phyloP scores from a whole-genome alignment of 495 filamentous ascomycete species.

The Annulohypoxylon moriforme region DNA sequence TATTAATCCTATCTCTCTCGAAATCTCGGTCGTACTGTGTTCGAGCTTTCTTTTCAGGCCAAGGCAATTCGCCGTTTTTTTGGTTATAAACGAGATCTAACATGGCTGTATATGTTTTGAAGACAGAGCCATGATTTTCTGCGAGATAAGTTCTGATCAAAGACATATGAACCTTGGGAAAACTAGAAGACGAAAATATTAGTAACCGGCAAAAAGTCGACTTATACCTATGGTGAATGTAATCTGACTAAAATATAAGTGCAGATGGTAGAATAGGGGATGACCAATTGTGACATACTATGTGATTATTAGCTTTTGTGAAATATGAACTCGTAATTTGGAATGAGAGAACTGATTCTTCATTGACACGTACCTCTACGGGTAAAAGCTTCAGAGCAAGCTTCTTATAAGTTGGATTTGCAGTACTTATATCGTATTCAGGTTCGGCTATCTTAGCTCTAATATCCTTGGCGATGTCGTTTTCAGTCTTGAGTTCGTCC shows the following conservation, averaged over 20 bases:
- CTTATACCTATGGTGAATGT: background rate
- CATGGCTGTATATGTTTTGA: constrained; percentile 48
- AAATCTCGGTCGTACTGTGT: constrained; percentile 20
- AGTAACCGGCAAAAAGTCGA: background rate
- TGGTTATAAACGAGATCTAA: constrained; percentile 35
- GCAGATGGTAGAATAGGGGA: background rate
- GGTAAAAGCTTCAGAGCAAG: background rate
- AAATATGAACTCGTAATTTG: background rate
- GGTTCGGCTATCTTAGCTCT: background rate
- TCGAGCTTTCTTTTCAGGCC: constrained; percentile 42
- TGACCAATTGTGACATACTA: constrained; percentile 19
- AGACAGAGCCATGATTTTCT: constrained; percentile 37
- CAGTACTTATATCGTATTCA: background rate
- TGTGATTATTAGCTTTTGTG: constrained; percentile 26
- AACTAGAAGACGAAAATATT: constrained; percentile 23
- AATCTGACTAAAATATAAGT: background rate
- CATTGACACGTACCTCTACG: constrained; percentile 25
- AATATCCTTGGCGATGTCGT: constrained; percentile 19
- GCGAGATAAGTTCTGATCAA: constrained; percentile 10
- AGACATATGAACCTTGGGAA: constrained; percentile 27
- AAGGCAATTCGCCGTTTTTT: constrained; percentile 12
- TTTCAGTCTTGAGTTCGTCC: constrained; percentile 5
- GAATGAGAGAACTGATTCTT: background rate
- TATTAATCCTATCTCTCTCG: constrained; percentile 1
- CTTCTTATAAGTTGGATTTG: background rate